Conservation (phyloP, 305 asterid genomes). For the Solanum hybrid region DNA sequence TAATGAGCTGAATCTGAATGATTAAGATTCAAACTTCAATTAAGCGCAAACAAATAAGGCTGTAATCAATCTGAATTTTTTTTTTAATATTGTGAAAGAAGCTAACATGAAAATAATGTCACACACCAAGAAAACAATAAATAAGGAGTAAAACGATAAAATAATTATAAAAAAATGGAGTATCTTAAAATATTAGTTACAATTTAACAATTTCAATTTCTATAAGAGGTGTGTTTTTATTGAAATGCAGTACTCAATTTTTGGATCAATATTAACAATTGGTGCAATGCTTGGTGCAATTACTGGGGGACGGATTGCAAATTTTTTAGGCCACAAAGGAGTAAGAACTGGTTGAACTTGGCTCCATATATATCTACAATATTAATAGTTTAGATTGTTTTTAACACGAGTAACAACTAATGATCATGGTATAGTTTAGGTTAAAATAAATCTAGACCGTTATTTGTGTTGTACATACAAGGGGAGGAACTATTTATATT, state of each 20-base stretch:
- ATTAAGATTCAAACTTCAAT: too few relatives aligned
- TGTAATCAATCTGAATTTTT: background rate
- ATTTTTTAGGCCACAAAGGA: background rate
- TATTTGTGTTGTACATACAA: too few relatives aligned
- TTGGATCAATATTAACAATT: background rate
- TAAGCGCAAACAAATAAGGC: too few relatives aligned
- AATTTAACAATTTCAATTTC: background rate
- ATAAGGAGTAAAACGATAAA: too few relatives aligned
- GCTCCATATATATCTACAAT: background rate
- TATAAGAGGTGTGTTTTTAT: background rate
- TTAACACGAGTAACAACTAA: too few relatives aligned
- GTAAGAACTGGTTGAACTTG: background rate
- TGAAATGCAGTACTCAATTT: background rate
- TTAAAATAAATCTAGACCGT: too few relatives aligned
- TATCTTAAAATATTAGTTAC: too few relatives aligned
- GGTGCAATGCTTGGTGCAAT: background rate
- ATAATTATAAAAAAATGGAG: background rate
- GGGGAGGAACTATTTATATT: too few relatives aligned
- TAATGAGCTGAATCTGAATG: too few relatives aligned
- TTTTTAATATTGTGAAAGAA: background rate
- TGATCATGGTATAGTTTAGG: too few relatives aligned
- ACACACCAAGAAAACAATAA: background rate
- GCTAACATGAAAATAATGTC: background rate
- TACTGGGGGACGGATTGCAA: background rate
- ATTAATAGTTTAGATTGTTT: too few relatives aligned